Evolutionary conservation across 768 basidiomycete genomes (phyloP), one percentile per base, ranked within the genome.

Genomic region (Suillus sp.): DNA sequence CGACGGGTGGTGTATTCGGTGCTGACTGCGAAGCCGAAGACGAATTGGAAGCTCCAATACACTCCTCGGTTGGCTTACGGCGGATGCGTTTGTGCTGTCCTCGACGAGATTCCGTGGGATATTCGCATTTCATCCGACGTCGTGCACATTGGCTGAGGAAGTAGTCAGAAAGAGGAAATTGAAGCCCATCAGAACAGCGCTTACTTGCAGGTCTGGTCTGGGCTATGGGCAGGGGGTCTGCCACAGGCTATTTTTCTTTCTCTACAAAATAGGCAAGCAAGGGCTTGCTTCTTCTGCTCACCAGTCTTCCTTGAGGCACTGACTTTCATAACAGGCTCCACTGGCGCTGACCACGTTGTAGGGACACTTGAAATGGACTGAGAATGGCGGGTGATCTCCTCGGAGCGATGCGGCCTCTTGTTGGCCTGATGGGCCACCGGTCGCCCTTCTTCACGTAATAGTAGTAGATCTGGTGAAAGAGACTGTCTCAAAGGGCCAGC

Each of bases 171-270:
- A 65, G 65, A 55, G 63, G 42, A 32, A 61, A 59, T 54, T 57
- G 53, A 48, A 67, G 18, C 53, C 7, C 48, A 47, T 65, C 4
- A n/a, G 13, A 50, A 37, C 14, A 62, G 3, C 18, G 70, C 82
- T 70, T 59, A 83, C 82, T 83, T 82, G 82, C 82, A 83, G 9
- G 79, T 75, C 61, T 71, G 73, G 59, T 79, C 78, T 61, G 70
- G 67, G 65, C 65, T 74, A 22, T 75, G 75, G 32, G 77, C 75
- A 61, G 75, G 66, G 18, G 81, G 80, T 18, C 79, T 72, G 35
- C 82, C 82, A 66, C 82, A 83, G 27, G 80, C 80, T 67, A 83
- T 83, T 72, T 83, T 83, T 64, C 82, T 72, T 72, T 81, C 80
- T 63, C 82, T 74, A 65, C 82, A 83, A 72, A 83, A 83, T 59